These are phyloP conservation scores for Senna tora DNA, from an alignment of 306 rosid genomes.

Conservation along the genomic window DNA sequence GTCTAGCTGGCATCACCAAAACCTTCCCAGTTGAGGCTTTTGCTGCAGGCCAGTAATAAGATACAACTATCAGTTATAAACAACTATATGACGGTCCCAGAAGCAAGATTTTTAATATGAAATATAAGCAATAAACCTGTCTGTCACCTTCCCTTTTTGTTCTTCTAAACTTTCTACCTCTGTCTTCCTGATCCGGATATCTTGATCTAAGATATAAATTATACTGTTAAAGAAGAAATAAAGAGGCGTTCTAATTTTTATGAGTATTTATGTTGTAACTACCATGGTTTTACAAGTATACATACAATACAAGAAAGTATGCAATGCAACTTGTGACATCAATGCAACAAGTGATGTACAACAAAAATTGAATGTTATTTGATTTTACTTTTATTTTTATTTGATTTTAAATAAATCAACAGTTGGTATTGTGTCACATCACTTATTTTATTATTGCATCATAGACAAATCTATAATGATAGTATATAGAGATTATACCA, in stretches of 20 bases:
- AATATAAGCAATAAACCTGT: constrained; percentile 16
- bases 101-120: neutral
- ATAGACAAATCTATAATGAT: too few species aligned
- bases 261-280: neutral
- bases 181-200: neutral
- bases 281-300: neutral
- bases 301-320: too few species aligned
- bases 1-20: constrained; percentile 66
- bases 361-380: too few species aligned
- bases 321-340: too few species aligned
- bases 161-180: neutral
- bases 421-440: too few species aligned
- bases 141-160: neutral
- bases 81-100: neutral
- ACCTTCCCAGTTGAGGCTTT: constrained; percentile 65
- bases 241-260: neutral
- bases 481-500: too few species aligned
- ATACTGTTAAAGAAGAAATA: neutral
- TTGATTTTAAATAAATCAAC: too few species aligned
- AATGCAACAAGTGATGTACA: too few species aligned
- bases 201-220: neutral
- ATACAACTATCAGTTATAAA: neutral
- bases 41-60: constrained; percentile 57
- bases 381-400: too few species aligned
- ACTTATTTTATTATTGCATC: too few species aligned